Evolutionary conservation across 306 rosid species (phyloP).

Genomic region (Ziziphus jujuba): DNA sequence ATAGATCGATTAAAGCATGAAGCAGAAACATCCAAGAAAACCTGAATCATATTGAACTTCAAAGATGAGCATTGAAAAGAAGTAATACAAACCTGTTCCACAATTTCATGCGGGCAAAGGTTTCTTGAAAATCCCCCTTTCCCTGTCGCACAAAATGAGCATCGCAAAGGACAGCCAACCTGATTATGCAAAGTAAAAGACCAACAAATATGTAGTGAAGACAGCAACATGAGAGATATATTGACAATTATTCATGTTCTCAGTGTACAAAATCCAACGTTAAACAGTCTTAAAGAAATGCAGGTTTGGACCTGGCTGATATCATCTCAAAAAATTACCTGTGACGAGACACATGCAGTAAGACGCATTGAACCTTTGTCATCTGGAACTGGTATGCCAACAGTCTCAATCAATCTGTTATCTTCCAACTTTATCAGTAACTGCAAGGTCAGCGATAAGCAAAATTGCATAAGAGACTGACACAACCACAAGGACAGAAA

Average conservation of each 20-base stretch:
- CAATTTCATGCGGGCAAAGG: conserved; percentile 78
- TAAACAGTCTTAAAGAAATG: conserved; percentile 17
- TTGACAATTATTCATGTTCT: not conserved
- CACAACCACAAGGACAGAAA: conserved; percentile 13
- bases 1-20: not conserved
- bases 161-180: conserved; percentile 94
- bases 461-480: conserved; percentile 12
- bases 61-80: conserved; percentile 14
- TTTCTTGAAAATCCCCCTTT: conserved; percentile 96
- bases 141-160: conserved; percentile 98
- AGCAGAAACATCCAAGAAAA: not conserved
- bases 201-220: conserved; percentile 8
- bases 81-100: conserved; percentile 71
- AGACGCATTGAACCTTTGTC: conserved; percentile 64
- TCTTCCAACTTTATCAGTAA: conserved; percentile 86
- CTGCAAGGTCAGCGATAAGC: conserved; percentile 46
- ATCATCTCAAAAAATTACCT: conserved; percentile 47
- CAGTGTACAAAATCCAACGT: conserved; percentile 2
- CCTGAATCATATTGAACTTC: not conserved
- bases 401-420: conserved; percentile 89
- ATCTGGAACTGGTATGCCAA: conserved; percentile 84
- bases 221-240: not conserved
- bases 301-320: conserved; percentile 14
- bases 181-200: conserved; percentile 34
- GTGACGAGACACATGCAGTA: conserved; percentile 96